A percentile compares a stretch with the other conserved stretches of the same genome.
These are phyloP conservation scores for Pichia sp. DNA, from an alignment of 1,139 yeast species.

Conservation along the genomic window DNA sequence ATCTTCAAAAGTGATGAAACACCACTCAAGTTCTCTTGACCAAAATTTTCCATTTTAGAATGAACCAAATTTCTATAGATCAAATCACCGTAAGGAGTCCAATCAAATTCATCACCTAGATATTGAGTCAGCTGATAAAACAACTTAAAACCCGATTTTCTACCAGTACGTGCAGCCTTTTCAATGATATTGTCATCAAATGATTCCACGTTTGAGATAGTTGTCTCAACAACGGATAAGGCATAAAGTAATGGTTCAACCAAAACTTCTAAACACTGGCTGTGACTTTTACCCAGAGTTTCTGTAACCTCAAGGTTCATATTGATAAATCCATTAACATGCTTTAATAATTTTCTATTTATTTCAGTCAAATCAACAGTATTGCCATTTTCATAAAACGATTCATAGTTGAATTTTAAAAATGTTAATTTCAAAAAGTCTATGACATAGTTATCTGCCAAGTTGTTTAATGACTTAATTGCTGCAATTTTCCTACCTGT, in stretches of 20 bases:
- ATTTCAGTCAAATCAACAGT: constrained; percentile 19
- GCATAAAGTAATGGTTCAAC: constrained; percentile 56
- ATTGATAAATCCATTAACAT: constrained; percentile 64
- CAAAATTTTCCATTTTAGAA: constrained; percentile 62
- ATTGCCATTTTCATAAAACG: constrained; percentile 26
- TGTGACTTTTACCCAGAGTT: constrained; percentile 54
- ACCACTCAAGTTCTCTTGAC: constrained; percentile 71
- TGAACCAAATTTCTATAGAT: constrained; percentile 49
- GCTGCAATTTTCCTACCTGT: constrained; percentile 73
- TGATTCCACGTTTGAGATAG: constrained; percentile 26
- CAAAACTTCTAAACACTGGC: constrained; percentile 40
- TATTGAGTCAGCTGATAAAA: constrained; percentile 42
- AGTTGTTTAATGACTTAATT: constrained; percentile 56
- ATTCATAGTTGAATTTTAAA: constrained; percentile 37
- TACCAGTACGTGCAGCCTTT: constrained; percentile 44
- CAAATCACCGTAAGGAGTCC: constrained; percentile 46
- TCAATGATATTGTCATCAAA: constrained; percentile 26
- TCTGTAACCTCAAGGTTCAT: constrained; percentile 56
- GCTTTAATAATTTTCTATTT: constrained; percentile 32
- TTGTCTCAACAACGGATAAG: constrained; percentile 46
- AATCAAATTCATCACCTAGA: constrained; percentile 37
- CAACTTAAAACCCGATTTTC: constrained; percentile 56
- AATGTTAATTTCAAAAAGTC: constrained; percentile 59
- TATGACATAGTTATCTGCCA: constrained; percentile 45
- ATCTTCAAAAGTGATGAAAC: constrained; percentile 70